phyloP scores from a whole-genome alignment of 352 stramenopile genomes.

The Phytophthora cryptogea region DNA sequence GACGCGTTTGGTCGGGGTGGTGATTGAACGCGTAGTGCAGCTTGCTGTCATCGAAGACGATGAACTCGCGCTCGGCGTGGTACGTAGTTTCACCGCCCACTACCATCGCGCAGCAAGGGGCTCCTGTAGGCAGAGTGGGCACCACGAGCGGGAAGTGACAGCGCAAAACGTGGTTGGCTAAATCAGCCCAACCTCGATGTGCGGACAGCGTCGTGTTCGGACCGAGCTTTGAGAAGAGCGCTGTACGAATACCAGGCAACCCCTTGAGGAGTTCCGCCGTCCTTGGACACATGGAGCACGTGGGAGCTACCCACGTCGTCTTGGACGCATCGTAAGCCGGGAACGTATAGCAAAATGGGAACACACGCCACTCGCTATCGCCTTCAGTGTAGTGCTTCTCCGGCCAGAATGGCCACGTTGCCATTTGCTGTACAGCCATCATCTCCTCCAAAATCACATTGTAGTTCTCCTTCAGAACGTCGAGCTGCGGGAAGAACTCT shows the following conservation, averaged over 20 bases:
- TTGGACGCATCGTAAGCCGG: constrained; percentile 85
- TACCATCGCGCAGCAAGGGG: constrained; percentile 76
- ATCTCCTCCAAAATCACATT: constrained; percentile 84
- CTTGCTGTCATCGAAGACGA: constrained; percentile 94
- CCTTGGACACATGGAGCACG: constrained; percentile 76
- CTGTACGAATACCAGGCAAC: constrained; percentile 78
- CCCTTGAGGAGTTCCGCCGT: constrained; percentile 70
- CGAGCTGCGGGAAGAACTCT: constrained; percentile 79
- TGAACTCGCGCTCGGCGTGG: constrained; percentile 76
- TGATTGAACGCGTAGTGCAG: constrained; percentile 89
- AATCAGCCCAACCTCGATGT: constrained; percentile 87
- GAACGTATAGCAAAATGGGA: constrained; percentile 92
- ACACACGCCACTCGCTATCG: constrained; percentile 83
- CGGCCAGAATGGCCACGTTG: constrained; percentile 83
- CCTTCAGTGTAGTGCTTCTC: constrained; percentile 84
- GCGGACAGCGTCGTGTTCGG: constrained; percentile 72
- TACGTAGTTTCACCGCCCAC: constrained; percentile 70
- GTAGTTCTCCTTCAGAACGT: constrained; percentile 71
- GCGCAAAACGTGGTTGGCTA: constrained; percentile 90
- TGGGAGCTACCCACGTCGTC: constrained; percentile 80
- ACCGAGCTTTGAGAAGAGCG: constrained; percentile 91
- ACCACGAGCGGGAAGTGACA: constrained; percentile 80
- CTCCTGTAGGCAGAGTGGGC: constrained; percentile 54
- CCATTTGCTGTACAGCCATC: constrained; percentile 49
- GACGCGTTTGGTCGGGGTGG: constrained; percentile 62